Evolutionary conservation across 2,329 filamentous ascomycete species (phyloP).

Genomic region (Aspergillus caelatus): DNA sequence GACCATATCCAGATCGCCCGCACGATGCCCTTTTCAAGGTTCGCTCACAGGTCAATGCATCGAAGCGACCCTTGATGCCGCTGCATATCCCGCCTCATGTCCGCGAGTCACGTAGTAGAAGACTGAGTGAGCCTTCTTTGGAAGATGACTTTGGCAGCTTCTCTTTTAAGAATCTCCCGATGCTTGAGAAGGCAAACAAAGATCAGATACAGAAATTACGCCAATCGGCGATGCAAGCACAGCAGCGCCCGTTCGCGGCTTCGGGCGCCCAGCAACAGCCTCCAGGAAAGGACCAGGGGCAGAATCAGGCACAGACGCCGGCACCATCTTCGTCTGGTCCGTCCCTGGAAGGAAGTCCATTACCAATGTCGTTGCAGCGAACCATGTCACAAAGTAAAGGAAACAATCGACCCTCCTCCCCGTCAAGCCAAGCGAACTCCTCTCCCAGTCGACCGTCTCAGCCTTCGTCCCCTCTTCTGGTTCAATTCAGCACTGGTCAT

Average conservation of each 20-base stretch:
- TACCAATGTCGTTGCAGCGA: constrained; percentile 78
- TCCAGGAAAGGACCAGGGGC: constrained; percentile 20
- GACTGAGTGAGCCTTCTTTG: constrained; percentile 85
- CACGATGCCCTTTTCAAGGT: constrained; percentile 93
- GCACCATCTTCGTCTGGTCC: constrained; percentile 61
- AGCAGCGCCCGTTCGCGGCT: constrained; percentile 53
- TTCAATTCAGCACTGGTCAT: constrained; percentile 85
- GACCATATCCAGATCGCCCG: constrained; percentile 84
- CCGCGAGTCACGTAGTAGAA: constrained; percentile 81
- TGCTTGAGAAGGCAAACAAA: constrained; percentile 97
- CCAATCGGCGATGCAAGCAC: constrained; percentile 80
- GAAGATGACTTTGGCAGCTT: constrained; percentile 96
- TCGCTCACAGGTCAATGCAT: constrained; percentile 79
- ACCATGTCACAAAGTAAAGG: constrained; percentile 82
- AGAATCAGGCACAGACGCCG: constrained; percentile 5
- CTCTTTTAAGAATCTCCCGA: constrained; percentile 94
- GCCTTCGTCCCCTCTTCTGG: constrained; percentile 86
- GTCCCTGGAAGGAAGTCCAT: constrained; percentile 79
- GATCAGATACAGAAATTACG: constrained; percentile 96
- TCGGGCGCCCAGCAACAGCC: constrained; percentile 26
- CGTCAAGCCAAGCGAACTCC: constrained; percentile 79
- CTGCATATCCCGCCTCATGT: constrained; percentile 96
- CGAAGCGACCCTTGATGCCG: constrained; percentile 91
- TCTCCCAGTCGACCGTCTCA: constrained; percentile 86
- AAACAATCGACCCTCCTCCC: constrained; percentile 78